Evolutionary conservation across 345 rosid genomes (phyloP).

Genomic region (Boechera retrofracta): DNA sequence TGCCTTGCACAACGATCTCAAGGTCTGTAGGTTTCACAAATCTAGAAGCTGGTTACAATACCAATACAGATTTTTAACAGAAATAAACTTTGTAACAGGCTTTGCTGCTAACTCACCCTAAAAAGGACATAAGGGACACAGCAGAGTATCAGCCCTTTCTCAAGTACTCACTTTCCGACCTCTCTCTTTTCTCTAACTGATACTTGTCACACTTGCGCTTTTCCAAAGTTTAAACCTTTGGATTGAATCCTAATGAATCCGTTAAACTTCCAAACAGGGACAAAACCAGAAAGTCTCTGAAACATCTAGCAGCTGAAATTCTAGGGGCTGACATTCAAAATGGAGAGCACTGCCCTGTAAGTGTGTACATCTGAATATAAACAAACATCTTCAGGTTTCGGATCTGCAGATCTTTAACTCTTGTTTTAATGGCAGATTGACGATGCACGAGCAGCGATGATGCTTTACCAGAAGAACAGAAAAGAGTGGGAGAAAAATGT

Average conservation of each 20-base stretch:
- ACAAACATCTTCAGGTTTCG: neutral
- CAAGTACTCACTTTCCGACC: conserved; percentile 51
- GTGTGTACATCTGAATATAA: conserved; percentile 35
- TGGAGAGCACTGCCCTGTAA: conserved; percentile 97
- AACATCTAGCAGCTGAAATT: conserved; percentile 82
- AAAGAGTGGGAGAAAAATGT: conserved; percentile 76
- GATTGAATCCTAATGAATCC: neutral
- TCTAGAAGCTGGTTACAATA: conserved; percentile 4
- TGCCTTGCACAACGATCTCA: conserved; percentile 93
- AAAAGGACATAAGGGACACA: conserved; percentile 78
- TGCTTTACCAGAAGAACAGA: conserved; percentile 72
- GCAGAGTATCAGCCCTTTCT: conserved; percentile 79
- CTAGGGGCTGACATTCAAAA: conserved; percentile 85
- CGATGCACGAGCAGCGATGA: conserved; percentile 92
- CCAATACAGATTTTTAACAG: conserved; percentile 17
- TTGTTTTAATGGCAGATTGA: conserved; percentile 55
- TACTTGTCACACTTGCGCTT: conserved; percentile 12
- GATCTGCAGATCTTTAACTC: neutral
- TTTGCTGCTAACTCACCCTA: conserved; percentile 82
- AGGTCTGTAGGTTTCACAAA: conserved; percentile 53
- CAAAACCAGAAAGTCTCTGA: conserved; percentile 66
- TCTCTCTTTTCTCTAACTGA: conserved; percentile 6
- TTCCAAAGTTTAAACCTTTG: conserved; percentile 7
- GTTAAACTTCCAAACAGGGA: conserved; percentile 53
- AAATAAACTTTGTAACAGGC: conserved; percentile 52